Evolutionary conservation across 495 filamentous ascomycete species (phyloP).

Genomic region (Penicillium lividum): DNA sequence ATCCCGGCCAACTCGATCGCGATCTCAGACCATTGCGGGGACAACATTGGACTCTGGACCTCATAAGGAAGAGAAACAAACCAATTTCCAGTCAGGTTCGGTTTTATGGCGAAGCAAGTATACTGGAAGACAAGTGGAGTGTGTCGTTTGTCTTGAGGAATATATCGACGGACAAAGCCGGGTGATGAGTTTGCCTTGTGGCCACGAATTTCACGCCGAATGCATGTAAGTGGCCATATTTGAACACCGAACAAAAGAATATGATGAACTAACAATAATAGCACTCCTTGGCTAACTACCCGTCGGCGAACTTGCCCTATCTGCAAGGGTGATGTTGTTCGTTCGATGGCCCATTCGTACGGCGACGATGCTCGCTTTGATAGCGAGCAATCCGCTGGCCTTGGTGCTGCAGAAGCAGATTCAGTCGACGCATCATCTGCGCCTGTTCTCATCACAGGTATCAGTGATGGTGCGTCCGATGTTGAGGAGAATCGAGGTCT

Average conservation of each 20-base stretch:
- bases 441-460: slow-evolving; percentile 43
- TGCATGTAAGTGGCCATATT: slow-evolving; percentile 81
- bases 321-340: slow-evolving; percentile 95
- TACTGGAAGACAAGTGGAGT: slow-evolving; percentile 85
- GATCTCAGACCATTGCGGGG: slow-evolving; percentile 66
- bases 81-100: slow-evolving; percentile 51
- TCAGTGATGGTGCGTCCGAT: slow-evolving; percentile 38
- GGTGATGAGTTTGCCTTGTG: slow-evolving; percentile 98
- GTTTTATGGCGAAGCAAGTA: slow-evolving; percentile 76
- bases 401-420: slow-evolving; percentile 26
- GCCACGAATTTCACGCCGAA: slow-evolving; percentile 95
- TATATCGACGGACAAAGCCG: slow-evolving; percentile 92
- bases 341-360: slow-evolving; percentile 51
- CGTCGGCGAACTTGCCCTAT: slow-evolving; percentile 94
- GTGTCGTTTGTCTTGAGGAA: slow-evolving; percentile 97
- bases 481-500: slow-evolving; percentile 44
- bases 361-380: slow-evolving; percentile 52
- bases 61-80: slow-evolving; percentile 37
- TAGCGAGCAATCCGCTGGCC: slow-evolving; percentile 42
- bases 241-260: neutral
- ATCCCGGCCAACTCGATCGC: slow-evolving; percentile 51
- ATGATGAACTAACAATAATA: slow-evolving; percentile 29
- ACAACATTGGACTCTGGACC: slow-evolving; percentile 37
- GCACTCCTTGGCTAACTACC: slow-evolving; percentile 97
- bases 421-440: slow-evolving; percentile 47